Percentiles rank a stretch among this genome's conserved stretches.
Conservation (phyloP, 192 early-diverging fungal genomes). For the Spinellus fusiger region DNA sequence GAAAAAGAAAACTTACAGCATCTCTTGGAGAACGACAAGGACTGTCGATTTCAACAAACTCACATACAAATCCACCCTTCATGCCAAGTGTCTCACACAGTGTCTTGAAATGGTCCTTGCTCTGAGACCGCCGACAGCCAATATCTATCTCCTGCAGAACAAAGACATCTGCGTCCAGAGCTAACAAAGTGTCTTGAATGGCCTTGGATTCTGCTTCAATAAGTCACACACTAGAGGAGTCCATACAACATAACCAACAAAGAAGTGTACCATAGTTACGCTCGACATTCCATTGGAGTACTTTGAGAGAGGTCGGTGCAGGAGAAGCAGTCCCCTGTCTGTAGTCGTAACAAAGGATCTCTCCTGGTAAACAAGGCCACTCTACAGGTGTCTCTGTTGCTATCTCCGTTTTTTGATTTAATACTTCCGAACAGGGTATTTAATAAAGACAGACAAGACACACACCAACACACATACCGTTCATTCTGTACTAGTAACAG, state of each 20-base stretch:
- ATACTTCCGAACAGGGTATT: too few species aligned
- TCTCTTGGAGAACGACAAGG: constrained; percentile 45
- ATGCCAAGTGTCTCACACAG: constrained; percentile 52
- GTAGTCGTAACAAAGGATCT: constrained; percentile 8
- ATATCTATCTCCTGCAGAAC: constrained; percentile 78
- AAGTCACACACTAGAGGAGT: neutral
- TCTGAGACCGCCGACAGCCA: constrained; percentile 59
- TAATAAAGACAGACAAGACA: too few species aligned
- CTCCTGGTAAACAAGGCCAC: constrained; percentile 8
- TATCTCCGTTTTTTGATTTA: too few species aligned
- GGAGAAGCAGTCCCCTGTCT: neutral
- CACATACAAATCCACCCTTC: constrained; percentile 63
- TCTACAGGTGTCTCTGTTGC: too few species aligned
- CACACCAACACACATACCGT: too few species aligned
- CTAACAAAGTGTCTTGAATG: constrained; percentile 46
- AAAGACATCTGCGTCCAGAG: constrained; percentile 64
- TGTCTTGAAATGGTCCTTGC: constrained; percentile 53
- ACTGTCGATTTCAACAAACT: constrained; percentile 68
- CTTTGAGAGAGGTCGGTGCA: constrained; percentile 39
- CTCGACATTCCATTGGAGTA: constrained; percentile 81
- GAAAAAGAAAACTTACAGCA: constrained; percentile 33
- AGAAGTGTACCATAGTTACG: constrained; percentile 69
- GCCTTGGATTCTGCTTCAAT: constrained; percentile 35
- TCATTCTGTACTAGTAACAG: too few species aligned
- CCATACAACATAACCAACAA: neutral